A percentile compares a stretch with the other conserved stretches of the same genome.
These are phyloP conservation scores for Circinella minor DNA, from an alignment of 371 early-diverging fungal genomes.

Conservation along the genomic window DNA sequence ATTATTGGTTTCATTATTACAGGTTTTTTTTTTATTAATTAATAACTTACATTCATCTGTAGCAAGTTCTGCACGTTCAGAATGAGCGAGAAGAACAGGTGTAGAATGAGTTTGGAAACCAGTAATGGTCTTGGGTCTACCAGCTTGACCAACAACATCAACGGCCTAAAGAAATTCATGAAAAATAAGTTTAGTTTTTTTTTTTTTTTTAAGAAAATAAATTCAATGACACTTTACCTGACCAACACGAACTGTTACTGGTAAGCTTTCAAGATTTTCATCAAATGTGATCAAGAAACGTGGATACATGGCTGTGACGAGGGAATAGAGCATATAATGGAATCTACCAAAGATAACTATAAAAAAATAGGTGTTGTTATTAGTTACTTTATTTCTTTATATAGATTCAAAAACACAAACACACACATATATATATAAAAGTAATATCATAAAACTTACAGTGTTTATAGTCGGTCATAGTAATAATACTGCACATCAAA, in stretches of 20 bases:
- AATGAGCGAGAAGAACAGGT: slow-evolving; percentile 95
- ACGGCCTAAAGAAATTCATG: slow-evolving; percentile 68
- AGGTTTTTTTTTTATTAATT: no score
- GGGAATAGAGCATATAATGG: slow-evolving; percentile 93
- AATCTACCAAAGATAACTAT: slow-evolving; percentile 83
- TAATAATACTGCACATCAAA: slow-evolving; percentile 82
- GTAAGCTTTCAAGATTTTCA: slow-evolving; percentile 77
- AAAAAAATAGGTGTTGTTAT: no score
- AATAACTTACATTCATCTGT: slow-evolving; percentile 87
- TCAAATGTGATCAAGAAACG: slow-evolving; percentile 96
- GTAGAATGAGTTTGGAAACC: slow-evolving; percentile 99
- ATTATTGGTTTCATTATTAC: neutral
- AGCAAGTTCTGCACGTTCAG: slow-evolving; percentile 97
- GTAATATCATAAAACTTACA: slow-evolving; percentile 53
- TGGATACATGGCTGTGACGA: slow-evolving; percentile 95
- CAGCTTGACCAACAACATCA: slow-evolving; percentile 99
- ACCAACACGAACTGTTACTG: slow-evolving; percentile 95
- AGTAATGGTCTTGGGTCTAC: slow-evolving; percentile 97
- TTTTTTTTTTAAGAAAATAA: neutral
- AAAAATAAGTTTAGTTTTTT: neutral
- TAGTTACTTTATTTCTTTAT: neutral
- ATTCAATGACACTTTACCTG: slow-evolving; percentile 48
- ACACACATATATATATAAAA: neutral
- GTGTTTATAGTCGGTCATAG: slow-evolving; percentile 90
- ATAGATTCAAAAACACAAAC: neutral